Conservation (phyloP, 805 yeast genomes). For the Lipomyces spencermartinsiae region DNA sequence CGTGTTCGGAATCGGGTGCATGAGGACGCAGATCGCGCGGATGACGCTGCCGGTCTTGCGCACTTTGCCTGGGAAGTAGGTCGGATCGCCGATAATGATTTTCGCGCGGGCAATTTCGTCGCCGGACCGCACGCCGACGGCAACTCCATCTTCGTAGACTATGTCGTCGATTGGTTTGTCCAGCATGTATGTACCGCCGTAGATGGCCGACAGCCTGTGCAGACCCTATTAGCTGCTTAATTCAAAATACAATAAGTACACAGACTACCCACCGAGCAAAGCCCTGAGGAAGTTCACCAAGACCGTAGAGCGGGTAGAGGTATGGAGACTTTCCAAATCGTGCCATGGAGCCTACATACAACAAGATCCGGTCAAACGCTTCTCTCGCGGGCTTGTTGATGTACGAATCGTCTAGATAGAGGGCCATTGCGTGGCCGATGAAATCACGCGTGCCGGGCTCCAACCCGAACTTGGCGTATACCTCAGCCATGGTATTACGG, state of each 20-base stretch:
- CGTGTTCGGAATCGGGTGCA: slow-evolving; percentile 87
- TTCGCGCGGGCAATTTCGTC: slow-evolving; percentile 93
- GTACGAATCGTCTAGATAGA: slow-evolving; percentile 92
- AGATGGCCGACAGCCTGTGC: slow-evolving; percentile 76
- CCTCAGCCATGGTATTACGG: slow-evolving; percentile 86
- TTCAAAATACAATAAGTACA: not conserved
- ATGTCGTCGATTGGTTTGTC: slow-evolving; percentile 95
- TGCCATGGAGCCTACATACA: slow-evolving; percentile 89
- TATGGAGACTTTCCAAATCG: slow-evolving; percentile 97
- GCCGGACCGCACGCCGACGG: slow-evolving; percentile 86
- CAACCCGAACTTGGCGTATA: slow-evolving; percentile 85
- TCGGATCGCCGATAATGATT: slow-evolving; percentile 94
- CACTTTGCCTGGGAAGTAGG: slow-evolving; percentile 89
- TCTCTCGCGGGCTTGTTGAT: slow-evolving; percentile 89
- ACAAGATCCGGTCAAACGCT: slow-evolving; percentile 80
- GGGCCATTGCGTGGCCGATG: slow-evolving; percentile 98
- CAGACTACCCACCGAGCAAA: slow-evolving; percentile 67
- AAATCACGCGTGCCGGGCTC: slow-evolving; percentile 94
- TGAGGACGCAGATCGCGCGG: slow-evolving; percentile 85
- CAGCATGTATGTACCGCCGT: slow-evolving; percentile 98
- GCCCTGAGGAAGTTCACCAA: slow-evolving; percentile 99
- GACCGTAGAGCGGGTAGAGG: slow-evolving; percentile 92
- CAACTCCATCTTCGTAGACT: slow-evolving; percentile 73
- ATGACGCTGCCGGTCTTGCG: slow-evolving; percentile 76
- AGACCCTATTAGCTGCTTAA: not conserved